phyloP scores from a whole-genome alignment of 1,284 basidiomycete species.

The Grifola frondosa region DNA sequence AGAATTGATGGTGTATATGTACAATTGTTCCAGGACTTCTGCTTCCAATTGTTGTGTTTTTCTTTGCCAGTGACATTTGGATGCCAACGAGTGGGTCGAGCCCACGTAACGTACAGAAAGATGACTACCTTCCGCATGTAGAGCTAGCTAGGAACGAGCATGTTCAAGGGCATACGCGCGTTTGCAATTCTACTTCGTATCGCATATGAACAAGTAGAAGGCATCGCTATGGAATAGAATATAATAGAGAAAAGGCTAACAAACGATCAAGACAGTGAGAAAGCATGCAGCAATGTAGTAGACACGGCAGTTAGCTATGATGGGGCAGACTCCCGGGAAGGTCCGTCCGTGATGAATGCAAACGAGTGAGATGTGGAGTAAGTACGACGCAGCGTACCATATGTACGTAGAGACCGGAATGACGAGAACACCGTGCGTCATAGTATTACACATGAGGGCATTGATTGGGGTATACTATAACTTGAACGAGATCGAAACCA shows the following conservation, averaged over 20 bases:
- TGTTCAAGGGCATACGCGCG: not conserved
- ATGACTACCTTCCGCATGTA: too few relatives aligned
- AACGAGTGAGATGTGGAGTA: conserved; percentile 27
- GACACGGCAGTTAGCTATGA: conserved; percentile 25
- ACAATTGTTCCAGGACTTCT: too few relatives aligned
- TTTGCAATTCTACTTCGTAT: conserved; percentile 8
- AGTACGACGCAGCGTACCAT: conserved; percentile 32
- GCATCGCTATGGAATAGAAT: conserved; percentile 10
- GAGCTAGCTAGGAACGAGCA: too few relatives aligned
- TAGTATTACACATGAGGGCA: conserved; percentile 37
- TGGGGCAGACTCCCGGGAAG: conserved; percentile 23
- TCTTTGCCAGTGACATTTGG: too few relatives aligned
- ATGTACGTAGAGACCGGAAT: conserved; percentile 30
- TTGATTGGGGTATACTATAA: conserved; percentile 39
- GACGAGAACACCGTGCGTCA: conserved; percentile 33
- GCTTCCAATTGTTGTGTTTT: too few relatives aligned
- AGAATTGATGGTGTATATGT: too few relatives aligned
- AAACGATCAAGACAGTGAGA: conserved; percentile 13
- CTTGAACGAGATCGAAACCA: conserved; percentile 33
- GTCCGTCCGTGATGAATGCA: conserved; percentile 29
- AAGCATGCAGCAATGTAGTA: conserved; percentile 21
- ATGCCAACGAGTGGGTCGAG: too few relatives aligned
- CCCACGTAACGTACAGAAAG: too few relatives aligned
- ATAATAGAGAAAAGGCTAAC: conserved; percentile 7
- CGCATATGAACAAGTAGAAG: conserved; percentile 11